Base-by-base conservation (phyloP, 495 filamentous ascomycete species). In the Talaromyces thailandensis region DNA sequence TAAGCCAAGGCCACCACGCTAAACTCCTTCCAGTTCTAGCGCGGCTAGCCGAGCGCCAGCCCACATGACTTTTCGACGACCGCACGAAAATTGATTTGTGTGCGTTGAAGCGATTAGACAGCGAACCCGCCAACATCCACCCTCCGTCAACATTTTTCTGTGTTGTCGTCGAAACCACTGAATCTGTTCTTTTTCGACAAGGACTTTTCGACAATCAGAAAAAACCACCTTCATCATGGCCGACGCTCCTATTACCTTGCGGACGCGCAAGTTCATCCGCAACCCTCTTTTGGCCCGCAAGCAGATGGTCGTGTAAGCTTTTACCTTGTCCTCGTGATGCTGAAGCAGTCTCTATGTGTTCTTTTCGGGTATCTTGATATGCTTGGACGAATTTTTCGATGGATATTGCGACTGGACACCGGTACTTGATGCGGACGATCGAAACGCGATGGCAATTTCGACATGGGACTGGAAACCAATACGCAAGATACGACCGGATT, bases 191-290 rank as follows among this genome's bases (percentile, higher is more conserved):
- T 26, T 58, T 28, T 53, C 40, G 60, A 62, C 60, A 62, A 62
- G 43, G 18, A 45, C 31, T 31, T 60, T 60, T 60, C 53, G 50
- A 56, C 61, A 68, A 56, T 60, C 24, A 28, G 31, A 24, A 28
- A 58, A 51, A 58, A 67, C 64, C 70, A 73, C 69, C 73, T 72
- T 77, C 81, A 91, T 77, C 76, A 98, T 97, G 94, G 86, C 93
- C 78, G 94, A 97, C 79, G 73, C 84, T 76, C 85, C 88, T 69
- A 90, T 99, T 74, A 98, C 94, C 70, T 81, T 99, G 84, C 90
- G 95, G 81, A 99, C 95, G 78, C 93, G 95, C 89, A 99, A 99
- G 85, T 99, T 99, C 91, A 95, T 98, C 79, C 89, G 92, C 81
- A 99, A 99, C 84, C 89, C 95, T 75, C 91, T 99, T 75, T 89